Evolutionary conservation across 176 grass and related monocot species (phyloP), one percentile per base, ranked within the genome.

Genomic region (Oryza nivara): DNA sequence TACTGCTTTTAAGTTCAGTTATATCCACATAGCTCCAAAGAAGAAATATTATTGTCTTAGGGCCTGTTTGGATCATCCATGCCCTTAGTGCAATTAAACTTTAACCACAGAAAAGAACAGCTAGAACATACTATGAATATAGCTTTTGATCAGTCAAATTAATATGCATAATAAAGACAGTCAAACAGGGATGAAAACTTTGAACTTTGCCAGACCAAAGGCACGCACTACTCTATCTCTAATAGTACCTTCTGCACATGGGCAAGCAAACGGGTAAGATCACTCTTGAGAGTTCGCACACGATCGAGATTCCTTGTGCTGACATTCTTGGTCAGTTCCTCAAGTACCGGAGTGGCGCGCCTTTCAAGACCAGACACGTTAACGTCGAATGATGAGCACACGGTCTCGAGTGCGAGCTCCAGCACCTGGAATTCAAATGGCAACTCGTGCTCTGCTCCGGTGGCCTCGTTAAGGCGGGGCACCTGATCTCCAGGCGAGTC

Each of bases 341-440:
- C 93, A 10, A 99, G 93, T 60, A 96, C 93, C 7, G 96, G 96
- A 51, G 88, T 89, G 58, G 96, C 96, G 0, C 84, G 83, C 77
- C 84, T 96, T 88, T 99, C 93, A 47, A 99, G 89, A 44, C 89
- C 90, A 84, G 84, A 74, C 16, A 96, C 96, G 11, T 76, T 92
- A 8, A 56, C 81, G 36, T 95, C 96, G 64, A 99, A 79, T 10
- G 65, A 88, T 9, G 79, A 86, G 74, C 96, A 99, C 16, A 92
- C 90, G 43, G 84, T 71, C 85, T 96, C 96, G 0, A 96, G 88
- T 4, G 91, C 93, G 19, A 99, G 56, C 88, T 99, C 97, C 63
- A 99, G 86, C n/a, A 99, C 97, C 85, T 99, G 97, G 76, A 99
- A 99, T 79, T 99, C 97, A 61, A 99, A 99, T 1, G 97, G 93